Base-by-base conservation (phyloP, 2,329 filamentous ascomycete genomes). In the Bretziella fagacearum region DNA sequence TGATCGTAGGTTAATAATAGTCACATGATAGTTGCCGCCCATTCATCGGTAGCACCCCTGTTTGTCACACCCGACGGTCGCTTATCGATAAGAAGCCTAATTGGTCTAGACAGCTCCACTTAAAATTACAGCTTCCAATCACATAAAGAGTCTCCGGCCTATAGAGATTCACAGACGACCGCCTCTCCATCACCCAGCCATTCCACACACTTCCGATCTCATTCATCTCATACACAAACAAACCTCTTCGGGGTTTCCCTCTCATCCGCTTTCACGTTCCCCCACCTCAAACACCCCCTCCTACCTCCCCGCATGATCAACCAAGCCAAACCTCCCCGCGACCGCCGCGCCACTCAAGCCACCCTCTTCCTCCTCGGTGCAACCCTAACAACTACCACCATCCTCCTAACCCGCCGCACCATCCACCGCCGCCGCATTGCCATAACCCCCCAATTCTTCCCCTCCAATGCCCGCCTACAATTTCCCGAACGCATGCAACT, bases 331-430 rank as follows among this genome's bases (percentile, higher is more conserved):
- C 30, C 64, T 44, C 55, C 66, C 44, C 66, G 67, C 13, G 58
- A 62, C 43, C 71, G 74, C 56, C 71, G 68, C 33, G 59, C 72
- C 43, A 70, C 70, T 46, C 79, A 86, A 60, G 62, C 84, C 11
- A 69, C 76, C 20, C 63, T 94, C 50, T 80, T 91, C 61, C 67
- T 79, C 55, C 77, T 79, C 51, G 89, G 89, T 35, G 71, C 82
- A 8, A 69, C 74, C 47, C 93, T 93, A 63, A 73, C 93, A 53
- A 65, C 74, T 18, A 68, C 86, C 52, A 84, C 85, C 1, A 67
- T 81, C 1, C 58, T 79, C 47, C 66, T 93, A 25, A 82, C 84
- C 1, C 72, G 81, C 25, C 77, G 87, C 44, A 71, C 84, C 6
- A 68, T 93, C 29, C 59, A 66, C 35, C 73, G 77, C 37, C 79